Base-by-base conservation (phyloP, 1,284 basidiomycete genomes). In the Cutaneotrichosporon sp. region DNA sequence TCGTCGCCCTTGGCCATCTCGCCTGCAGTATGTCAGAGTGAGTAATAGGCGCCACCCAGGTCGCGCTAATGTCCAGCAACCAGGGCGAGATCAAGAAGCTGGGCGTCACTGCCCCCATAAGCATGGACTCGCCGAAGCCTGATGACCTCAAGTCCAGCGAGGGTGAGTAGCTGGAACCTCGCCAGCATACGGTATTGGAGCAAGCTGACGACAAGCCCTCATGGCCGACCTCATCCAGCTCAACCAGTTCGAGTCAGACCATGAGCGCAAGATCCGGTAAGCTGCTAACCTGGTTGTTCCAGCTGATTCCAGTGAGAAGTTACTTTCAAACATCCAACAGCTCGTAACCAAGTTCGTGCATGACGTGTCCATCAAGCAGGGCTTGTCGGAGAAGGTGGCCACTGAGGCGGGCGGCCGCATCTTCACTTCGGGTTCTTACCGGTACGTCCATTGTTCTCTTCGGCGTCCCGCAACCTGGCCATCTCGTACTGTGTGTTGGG, bases 361-460 rank as follows among this genome's bases (percentile, higher is more conserved):
- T 68, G 83, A 84, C 60, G 86, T 93, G 3, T 87, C 88, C 17
- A 76, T 93, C 60, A 77, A 81, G 48, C 81, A 61, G 37, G 93
- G 93, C 14, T 79, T 96, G 57, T 92, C 91, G 20, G 91, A 97
- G 67, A 78, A 86, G 42, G 85, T 89, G 3, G 91, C 92, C 16
- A 82, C 77, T 46, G 83, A 86, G 49, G 88, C 93, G 5, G 96
- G 94, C 53, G 96, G 94, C 60, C 94, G 97, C 78, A 97, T 99
- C 71, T 99, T 93, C 74, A 97, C 96, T 4, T 99, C 97, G 72
- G 94, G 96, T 33, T 96, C 92, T 47, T 94, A 94, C 79, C 84
- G 89, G 74, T 75, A 20, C 43, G 72, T 46, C 10, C 22, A 26
- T 8, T n/a, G 41, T 20, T n/a, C n/a, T n/a, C n/a, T n/a, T n/a